These are phyloP conservation scores for Epichloe elymi DNA, from an alignment of 2,329 filamentous ascomycete genomes.

Conservation along the genomic window DNA sequence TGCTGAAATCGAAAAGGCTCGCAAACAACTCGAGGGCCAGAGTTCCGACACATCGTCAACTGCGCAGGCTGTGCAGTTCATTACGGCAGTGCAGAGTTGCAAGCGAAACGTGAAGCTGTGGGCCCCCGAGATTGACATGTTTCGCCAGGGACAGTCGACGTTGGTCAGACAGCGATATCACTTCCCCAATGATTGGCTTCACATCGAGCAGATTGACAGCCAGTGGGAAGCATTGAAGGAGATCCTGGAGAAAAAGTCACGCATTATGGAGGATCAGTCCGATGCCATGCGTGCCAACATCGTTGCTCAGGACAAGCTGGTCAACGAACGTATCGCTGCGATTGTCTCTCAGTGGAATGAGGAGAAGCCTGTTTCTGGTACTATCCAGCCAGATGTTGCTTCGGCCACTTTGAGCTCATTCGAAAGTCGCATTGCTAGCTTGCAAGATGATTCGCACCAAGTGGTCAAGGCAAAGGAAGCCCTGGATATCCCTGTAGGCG, in stretches of 20 bases:
- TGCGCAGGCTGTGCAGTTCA: constrained; percentile 93
- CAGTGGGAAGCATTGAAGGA: constrained; percentile 93
- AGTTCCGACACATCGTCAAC: constrained; percentile 90
- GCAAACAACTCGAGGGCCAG: constrained; percentile 80
- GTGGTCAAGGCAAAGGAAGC: constrained; percentile 95
- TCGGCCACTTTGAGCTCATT: constrained; percentile 72
- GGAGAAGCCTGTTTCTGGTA: constrained; percentile 92
- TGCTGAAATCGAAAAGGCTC: constrained; percentile 79
- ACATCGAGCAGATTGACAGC: constrained; percentile 90
- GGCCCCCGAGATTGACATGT: constrained; percentile 87
- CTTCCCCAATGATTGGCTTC: constrained; percentile 85
- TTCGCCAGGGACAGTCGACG: constrained; percentile 89
- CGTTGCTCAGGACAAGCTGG: constrained; percentile 79
- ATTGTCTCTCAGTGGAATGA: constrained; percentile 83
- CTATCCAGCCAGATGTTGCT: constrained; percentile 79
- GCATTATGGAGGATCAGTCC: constrained; percentile 91
- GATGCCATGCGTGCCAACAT: constrained; percentile 94
- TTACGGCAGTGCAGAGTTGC: constrained; percentile 93
- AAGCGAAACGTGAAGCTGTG: constrained; percentile 87
- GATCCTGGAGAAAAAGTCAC: constrained; percentile 79
- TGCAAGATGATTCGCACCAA: constrained; percentile 84
- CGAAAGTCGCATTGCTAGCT: constrained; percentile 68
- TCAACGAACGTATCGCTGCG: constrained; percentile 77
- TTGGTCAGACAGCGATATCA: constrained; percentile 86
- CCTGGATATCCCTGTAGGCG: constrained; percentile 69